Evolutionary conservation across 2,329 filamentous ascomycete species (phyloP), one percentile per base, ranked within the genome.

Genomic region (Ophiocordyceps camponoti-leonardi): DNA sequence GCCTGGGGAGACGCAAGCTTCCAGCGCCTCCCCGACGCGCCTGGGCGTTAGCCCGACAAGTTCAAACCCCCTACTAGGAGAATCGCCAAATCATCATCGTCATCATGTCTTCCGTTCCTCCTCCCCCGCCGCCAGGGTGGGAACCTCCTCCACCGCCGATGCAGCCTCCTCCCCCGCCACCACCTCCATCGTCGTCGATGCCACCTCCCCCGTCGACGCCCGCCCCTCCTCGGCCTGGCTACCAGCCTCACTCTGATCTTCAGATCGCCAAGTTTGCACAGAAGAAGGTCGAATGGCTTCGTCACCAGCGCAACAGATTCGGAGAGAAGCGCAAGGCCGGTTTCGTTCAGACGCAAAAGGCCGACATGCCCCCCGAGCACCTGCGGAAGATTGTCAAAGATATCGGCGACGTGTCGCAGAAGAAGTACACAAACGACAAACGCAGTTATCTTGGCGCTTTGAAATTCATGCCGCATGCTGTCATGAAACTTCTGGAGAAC

Each of bases 391-490:
- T 96, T 51, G 90, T 98, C 48, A 87, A 84, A 63, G 92, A 98
- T 64, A 98, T 98, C 60, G 93, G 93, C 54, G 92, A 98, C 71
- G 90, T 98, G 44, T 96, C 90, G 45, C 93, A 98, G 65, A 96
- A 95, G 71, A 96, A 95, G 64, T 98, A 95, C 70, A 95, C 86
- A 53, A 94, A 83, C 59, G 92, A 98, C 69, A 98, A 98, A 73
- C 79, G 92, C 54, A 95, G 88, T 65, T 98, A 98, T 63, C 74
- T 98, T 43, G 93, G 93, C 50, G 92, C 93, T 31, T 67, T 98
- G 51, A 98, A 98, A 67, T 98, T 95, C 67, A 98, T 98, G 92
- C 92, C 92, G 1, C 92, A 98, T 61, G 92, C 92, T 6, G 92
- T 98, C 12, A 67, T 98, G 67, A 98, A 98, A 69, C 73, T 98